Conservation (phyloP, 2,329 filamentous ascomycete genomes). For the Fusarium sambucinum region DNA sequence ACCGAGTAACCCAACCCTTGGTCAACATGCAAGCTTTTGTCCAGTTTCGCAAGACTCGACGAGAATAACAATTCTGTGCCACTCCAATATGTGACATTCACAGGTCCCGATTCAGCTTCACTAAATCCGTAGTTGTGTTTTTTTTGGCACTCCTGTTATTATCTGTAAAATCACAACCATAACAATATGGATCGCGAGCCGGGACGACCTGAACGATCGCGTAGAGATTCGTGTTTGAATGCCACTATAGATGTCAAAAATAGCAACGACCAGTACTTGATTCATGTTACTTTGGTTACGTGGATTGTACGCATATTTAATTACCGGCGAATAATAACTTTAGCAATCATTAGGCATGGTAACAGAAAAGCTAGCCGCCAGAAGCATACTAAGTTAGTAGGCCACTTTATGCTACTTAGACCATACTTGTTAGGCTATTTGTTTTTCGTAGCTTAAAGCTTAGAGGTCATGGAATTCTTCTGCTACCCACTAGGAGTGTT, state of each 20-base stretch:
- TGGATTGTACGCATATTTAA: conserved; percentile 6
- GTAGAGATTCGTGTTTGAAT: not conserved
- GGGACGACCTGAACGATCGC: conserved; percentile 3
- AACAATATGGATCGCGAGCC: not conserved
- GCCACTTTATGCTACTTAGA: too few relatives aligned
- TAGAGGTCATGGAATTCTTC: too few relatives aligned
- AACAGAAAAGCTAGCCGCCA: too few relatives aligned
- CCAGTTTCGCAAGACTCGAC: conserved; percentile 12
- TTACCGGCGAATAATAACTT: conserved; percentile 7
- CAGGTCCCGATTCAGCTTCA: not conserved
- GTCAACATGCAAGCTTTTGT: not conserved
- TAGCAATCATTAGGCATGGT: too few relatives aligned
- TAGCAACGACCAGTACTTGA: conserved; percentile 19
- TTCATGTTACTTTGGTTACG: conserved; percentile 20
- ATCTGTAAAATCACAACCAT: too few relatives aligned
- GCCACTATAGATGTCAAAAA: conserved; percentile 19
- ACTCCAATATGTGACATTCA: not conserved
- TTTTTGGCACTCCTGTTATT: not conserved
- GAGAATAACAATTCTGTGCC: conserved; percentile 3
- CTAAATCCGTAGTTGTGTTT: not conserved
- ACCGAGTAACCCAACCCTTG: conserved; percentile 15
- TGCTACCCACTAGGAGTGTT: not conserved
- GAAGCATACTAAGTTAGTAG: too few relatives aligned
- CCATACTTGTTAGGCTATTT: too few relatives aligned
- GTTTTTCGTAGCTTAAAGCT: too few relatives aligned